Evolutionary conservation across 805 yeast species (phyloP), one percentile per base, ranked within the genome.

Genomic region (Grigorovia yakushimaensis): DNA sequence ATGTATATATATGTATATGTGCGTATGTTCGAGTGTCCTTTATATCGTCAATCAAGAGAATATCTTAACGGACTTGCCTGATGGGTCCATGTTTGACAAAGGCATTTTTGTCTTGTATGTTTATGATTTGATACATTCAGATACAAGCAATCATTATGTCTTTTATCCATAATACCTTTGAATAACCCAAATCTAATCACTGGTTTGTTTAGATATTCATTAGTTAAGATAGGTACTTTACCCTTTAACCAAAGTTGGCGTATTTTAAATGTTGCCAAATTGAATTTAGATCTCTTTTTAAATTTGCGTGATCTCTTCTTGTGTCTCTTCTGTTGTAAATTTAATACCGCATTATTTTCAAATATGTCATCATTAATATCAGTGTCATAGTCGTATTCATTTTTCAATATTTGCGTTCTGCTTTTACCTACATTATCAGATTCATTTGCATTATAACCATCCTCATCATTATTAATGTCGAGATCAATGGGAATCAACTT

Each of bases 31-130:
- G n/a, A n/a, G n/a, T n/a, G n/a, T n/a, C n/a, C n/a, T n/a, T n/a
- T n/a, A n/a, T n/a, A n/a, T n/a, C n/a, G 44, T 45, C 36, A 40
- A 43, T 21, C 48, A 40, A 37, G 49, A 52, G 3, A 51, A 49
- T 45, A 45, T 49, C 24, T 46, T 41, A 42, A 22, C 2, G 43
- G 47, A 33, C 47, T 45, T 5, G 17, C 18, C 17, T 23, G 30
- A 8, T 30, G 11, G 6, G 35, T 11, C 9, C 19, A 22, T 3
- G 35, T 15, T 33, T 35, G 50, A 37, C 44, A 47, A 23, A 20
- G n/a, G 41, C 39, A 47, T 22, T 18, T 43, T 39, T 35, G 21
- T 9, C 33, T n/a, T 17, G 33, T 20, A 3, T 21, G 19, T 6
- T 17, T 19, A 38, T 23, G 38, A 8, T 13, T 37, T 24, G 18